phyloP scores from a whole-genome alignment of 2,329 filamentous ascomycete genomes.

The Dothiorella sarmentorum region DNA sequence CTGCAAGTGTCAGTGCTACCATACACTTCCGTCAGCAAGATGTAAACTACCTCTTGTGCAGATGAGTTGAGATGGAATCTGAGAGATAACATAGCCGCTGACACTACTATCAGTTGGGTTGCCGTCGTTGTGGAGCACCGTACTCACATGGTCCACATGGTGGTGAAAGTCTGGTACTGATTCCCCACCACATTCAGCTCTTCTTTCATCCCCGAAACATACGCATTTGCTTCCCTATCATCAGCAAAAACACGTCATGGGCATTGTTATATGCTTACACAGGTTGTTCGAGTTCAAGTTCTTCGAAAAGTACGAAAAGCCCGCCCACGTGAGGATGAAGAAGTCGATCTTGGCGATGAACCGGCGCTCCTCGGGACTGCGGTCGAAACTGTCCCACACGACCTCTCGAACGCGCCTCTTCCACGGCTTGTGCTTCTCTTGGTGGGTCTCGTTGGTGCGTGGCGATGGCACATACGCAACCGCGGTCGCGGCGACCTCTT shows the following conservation, averaged over 20 bases:
- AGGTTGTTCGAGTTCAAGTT: conserved; percentile 9
- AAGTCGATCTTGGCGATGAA: conserved; percentile 10
- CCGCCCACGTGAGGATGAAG: conserved; percentile 8
- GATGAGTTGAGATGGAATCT: not conserved
- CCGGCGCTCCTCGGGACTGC: not conserved
- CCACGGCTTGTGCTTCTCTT: not conserved
- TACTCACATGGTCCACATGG: conserved; percentile 10
- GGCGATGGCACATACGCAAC: not conserved
- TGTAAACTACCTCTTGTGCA: not conserved
- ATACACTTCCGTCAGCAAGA: no score
- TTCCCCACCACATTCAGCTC: conserved; percentile 48
- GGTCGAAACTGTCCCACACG: conserved; percentile 4
- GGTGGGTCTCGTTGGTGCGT: no score
- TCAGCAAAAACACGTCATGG: not conserved
- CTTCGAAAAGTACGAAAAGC: conserved; percentile 10
- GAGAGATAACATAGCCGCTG: conserved; percentile 3
- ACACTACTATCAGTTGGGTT: not conserved
- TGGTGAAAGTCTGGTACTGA: conserved; percentile 46
- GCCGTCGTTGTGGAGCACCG: no score
- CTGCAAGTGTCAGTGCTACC: not conserved
- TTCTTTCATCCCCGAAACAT: conserved; percentile 36
- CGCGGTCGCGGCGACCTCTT: not conserved
- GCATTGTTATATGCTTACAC: not conserved
- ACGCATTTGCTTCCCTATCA: conserved; percentile 39
- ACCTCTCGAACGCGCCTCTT: not conserved